phyloP scores from a whole-genome alignment of 768 basidiomycete genomes.

The Russula lepida region DNA sequence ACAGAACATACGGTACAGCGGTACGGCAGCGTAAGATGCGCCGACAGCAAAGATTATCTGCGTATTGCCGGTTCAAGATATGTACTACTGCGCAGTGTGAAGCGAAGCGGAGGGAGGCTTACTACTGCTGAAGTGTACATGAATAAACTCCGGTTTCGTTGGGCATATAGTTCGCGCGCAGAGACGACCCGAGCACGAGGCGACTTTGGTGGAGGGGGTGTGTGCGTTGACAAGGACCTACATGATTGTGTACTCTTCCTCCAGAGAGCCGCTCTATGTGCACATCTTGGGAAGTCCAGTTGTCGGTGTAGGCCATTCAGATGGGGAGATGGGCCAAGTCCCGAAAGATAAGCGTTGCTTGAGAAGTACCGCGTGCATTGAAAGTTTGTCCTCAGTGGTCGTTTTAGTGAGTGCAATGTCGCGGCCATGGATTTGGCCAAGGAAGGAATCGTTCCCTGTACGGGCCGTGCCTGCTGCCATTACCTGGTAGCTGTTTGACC shows the following conservation, averaged over 20 bases:
- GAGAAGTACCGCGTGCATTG: not conserved
- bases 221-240: conserved; percentile 4
- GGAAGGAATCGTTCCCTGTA: not conserved
- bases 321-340: not conserved
- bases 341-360: not conserved
- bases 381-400: not conserved
- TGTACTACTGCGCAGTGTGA: not conserved
- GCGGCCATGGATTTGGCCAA: not conserved
- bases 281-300: not conserved
- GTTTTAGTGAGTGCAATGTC: not conserved
- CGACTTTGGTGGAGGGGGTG: conserved; percentile 3
- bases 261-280: not conserved
- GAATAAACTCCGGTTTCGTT: conserved; percentile 63
- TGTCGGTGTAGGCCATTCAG: not conserved
- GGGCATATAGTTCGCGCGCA: conserved; percentile 39
- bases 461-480: not conserved
- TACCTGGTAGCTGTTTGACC: not conserved
- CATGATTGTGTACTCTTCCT: not conserved
- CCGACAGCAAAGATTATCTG: conserved; percentile 77
- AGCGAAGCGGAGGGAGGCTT: conserved; percentile 27
- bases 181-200: conserved; percentile 25
- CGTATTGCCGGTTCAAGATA: not conserved
- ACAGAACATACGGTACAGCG: conserved; percentile 96
- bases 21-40: conserved; percentile 93
- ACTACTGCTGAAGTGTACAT: conserved; percentile 84